These are phyloP conservation scores for Aspergillus ustus DNA, from an alignment of 2,329 filamentous ascomycete genomes.

Conservation along the genomic window DNA sequence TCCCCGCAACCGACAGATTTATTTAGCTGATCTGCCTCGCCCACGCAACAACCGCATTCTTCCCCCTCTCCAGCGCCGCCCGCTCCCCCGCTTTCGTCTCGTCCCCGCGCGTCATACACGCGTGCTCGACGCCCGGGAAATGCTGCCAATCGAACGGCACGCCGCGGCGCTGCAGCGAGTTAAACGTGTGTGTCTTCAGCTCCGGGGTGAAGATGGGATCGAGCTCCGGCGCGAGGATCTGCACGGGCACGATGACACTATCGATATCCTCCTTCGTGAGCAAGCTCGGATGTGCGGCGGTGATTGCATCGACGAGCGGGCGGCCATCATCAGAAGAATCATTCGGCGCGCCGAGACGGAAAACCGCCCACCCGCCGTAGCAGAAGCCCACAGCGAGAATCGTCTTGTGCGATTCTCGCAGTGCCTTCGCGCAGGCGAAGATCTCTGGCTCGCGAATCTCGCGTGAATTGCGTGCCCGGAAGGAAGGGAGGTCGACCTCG, in stretches of 20 bases:
- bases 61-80: constrained; percentile 53
- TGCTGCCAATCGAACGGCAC: constrained; percentile 57
- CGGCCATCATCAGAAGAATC: constrained; percentile 6
- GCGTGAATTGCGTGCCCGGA: constrained; percentile 44
- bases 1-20: no score
- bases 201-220: constrained; percentile 52
- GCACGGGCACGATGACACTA: constrained; percentile 53
- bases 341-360: constrained; percentile 50
- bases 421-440: constrained; percentile 37
- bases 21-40: constrained; percentile 40
- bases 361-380: constrained; percentile 58
- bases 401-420: constrained; percentile 29
- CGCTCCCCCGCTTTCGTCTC: constrained; percentile 44
- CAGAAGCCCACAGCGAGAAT: constrained; percentile 56
- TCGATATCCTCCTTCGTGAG: constrained; percentile 54
- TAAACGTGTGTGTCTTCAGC: constrained; percentile 51
- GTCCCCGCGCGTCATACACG: constrained; percentile 51
- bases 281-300: constrained; percentile 51
- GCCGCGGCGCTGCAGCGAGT: constrained; percentile 42
- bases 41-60: constrained; percentile 55
- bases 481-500: constrained; percentile 45
- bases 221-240: constrained; percentile 57
- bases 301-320: constrained; percentile 52
- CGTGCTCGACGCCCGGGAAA: constrained; percentile 57
- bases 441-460: constrained; percentile 46